Evolutionary conservation across 257 asterid genomes (phyloP).

Genomic region (Ophiorrhiza pumila): DNA sequence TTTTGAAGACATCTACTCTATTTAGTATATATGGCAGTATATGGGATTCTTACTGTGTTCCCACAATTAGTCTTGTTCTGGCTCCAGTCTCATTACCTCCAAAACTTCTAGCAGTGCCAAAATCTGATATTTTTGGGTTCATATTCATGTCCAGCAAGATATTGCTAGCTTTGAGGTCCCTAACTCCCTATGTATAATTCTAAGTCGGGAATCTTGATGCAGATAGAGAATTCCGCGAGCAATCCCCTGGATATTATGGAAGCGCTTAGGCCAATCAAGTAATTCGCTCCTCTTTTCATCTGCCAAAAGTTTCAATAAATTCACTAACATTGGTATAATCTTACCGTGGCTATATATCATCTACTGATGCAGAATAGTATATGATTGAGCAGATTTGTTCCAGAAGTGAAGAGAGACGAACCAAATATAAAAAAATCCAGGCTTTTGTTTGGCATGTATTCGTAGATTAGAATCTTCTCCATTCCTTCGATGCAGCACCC

Average conservation of each 20-base stretch:
- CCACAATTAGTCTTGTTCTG: slow-evolving; percentile 44
- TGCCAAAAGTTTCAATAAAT: slow-evolving; percentile 11
- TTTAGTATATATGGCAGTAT: neutral
- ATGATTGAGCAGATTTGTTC: neutral
- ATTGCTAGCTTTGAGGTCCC: slow-evolving; percentile 56
- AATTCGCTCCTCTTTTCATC: slow-evolving; percentile 20
- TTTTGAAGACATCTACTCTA: neutral
- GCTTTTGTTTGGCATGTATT: too few species aligned
- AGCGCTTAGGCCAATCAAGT: slow-evolving; percentile 43
- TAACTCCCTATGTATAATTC: slow-evolving; percentile 44
- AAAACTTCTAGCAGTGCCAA: slow-evolving; percentile 44
- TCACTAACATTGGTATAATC: neutral
- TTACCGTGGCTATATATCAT: too few species aligned
- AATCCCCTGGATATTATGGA: slow-evolving; percentile 38
- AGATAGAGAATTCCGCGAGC: slow-evolving; percentile 52
- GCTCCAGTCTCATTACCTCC: slow-evolving; percentile 44
- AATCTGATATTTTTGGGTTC: slow-evolving; percentile 60
- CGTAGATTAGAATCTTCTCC: too few species aligned
- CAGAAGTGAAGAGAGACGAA: neutral
- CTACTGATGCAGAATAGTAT: too few species aligned
- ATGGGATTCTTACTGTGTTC: slow-evolving; percentile 42
- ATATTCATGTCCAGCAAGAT: slow-evolving; percentile 40
- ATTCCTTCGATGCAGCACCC: too few species aligned
- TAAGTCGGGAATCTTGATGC: slow-evolving; percentile 52
- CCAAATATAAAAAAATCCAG: too few species aligned